A percentile compares a stretch with the other conserved stretches of the same genome.
These are phyloP conservation scores for Biscogniauxia sp. DNA, from an alignment of 2,329 filamentous ascomycete species.

Conservation along the genomic window DNA sequence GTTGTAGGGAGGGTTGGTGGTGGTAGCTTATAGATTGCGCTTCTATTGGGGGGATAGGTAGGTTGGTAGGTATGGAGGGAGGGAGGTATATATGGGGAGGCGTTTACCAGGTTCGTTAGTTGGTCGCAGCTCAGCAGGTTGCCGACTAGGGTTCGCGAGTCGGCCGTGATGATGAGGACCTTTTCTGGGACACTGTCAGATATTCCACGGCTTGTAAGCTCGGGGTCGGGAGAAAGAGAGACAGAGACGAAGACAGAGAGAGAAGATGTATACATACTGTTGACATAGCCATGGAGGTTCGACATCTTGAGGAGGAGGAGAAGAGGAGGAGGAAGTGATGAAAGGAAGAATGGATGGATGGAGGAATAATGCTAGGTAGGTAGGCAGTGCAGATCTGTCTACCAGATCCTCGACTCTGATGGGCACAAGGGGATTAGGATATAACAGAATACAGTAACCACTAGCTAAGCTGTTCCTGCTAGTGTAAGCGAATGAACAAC, in stretches of 20 bases:
- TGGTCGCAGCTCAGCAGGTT: conserved; percentile 84
- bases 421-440: background rate
- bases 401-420: background rate
- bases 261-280: too few species aligned
- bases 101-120: conserved; percentile 74
- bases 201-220: conserved; percentile 14
- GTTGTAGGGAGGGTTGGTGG: background rate
- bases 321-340: background rate
- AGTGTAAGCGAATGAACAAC: too few species aligned
- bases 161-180: conserved; percentile 86
- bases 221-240: conserved; percentile 1
- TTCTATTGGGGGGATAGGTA: too few species aligned
- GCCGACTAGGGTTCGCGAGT: conserved; percentile 83
- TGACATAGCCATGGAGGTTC: conserved; percentile 31
- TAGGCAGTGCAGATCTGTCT: background rate
- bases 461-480: too few species aligned
- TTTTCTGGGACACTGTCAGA: conserved; percentile 63
- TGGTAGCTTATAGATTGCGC: too few species aligned
- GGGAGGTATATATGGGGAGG: too few species aligned
- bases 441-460: too few species aligned
- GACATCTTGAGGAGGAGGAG: conserved; percentile 26
- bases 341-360: background rate
- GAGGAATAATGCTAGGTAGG: background rate
- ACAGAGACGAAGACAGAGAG: background rate
- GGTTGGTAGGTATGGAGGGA: too few species aligned